These are phyloP conservation scores for Hura crepitans DNA, from an alignment of 441 rosid species.

Conservation along the genomic window DNA sequence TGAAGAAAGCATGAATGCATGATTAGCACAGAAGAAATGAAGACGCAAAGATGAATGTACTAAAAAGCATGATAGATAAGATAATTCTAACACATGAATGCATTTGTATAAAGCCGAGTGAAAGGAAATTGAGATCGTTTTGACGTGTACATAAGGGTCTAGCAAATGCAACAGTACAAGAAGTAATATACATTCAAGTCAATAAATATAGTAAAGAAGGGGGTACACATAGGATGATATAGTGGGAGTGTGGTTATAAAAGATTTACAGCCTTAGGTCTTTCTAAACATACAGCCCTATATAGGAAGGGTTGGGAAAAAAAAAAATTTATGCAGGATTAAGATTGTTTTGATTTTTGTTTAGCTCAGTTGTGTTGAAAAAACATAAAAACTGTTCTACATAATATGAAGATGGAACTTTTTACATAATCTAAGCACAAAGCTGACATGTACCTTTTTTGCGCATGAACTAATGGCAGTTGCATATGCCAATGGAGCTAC, in stretches of 20 bases:
- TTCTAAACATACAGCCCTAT: not conserved
- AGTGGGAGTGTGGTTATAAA: not conserved
- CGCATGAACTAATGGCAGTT: slow-evolving; percentile 92
- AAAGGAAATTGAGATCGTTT: not conserved
- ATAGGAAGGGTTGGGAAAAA: not conserved
- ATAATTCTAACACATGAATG: not conserved
- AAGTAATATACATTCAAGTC: not conserved
- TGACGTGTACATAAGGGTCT: not conserved
- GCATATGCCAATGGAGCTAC: slow-evolving; percentile 98
- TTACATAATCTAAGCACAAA: slow-evolving; percentile 6
- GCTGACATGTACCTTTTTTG: slow-evolving; percentile 60
- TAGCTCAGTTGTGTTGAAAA: not conserved
- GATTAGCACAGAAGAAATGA: not conserved
- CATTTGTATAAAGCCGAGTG: not conserved
- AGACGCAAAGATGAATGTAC: not conserved
- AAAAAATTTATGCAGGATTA: no score
- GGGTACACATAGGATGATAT: not conserved
- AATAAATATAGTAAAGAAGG: not conserved
- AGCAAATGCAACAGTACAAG: not conserved
- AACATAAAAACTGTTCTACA: not conserved
- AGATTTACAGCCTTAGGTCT: not conserved
- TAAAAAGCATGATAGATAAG: not conserved
- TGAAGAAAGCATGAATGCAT: not conserved
- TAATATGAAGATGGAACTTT: not conserved
- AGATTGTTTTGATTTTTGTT: no score